Conservation (phyloP, 2,329 filamentous ascomycete genomes). For the Clarireedia paspali region DNA sequence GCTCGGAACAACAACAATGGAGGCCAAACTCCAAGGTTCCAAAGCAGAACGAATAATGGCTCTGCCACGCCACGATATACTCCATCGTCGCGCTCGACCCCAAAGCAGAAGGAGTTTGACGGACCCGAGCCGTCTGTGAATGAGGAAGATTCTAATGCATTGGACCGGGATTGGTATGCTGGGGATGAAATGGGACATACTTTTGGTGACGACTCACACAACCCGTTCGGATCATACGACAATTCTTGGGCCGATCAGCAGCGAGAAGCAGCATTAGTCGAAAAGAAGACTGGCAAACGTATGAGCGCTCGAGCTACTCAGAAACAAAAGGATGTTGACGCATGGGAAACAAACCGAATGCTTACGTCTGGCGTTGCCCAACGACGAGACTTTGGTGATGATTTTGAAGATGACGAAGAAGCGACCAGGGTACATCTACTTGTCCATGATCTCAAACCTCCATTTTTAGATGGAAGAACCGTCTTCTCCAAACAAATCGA, state of each 20-base stretch:
- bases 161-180: slow-evolving; percentile 90
- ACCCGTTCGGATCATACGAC: slow-evolving; percentile 75
- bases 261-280: slow-evolving; percentile 65
- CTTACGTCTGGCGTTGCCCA: slow-evolving; percentile 93
- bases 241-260: slow-evolving; percentile 62
- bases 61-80: slow-evolving; percentile 29
- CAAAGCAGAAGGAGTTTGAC: slow-evolving; percentile 51
- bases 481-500: slow-evolving; percentile 97
- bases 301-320: slow-evolving; percentile 70
- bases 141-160: slow-evolving; percentile 62
- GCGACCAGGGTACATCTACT: slow-evolving; percentile 81
- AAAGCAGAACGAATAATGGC: slow-evolving; percentile 28
- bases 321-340: slow-evolving; percentile 89
- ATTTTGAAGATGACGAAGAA: slow-evolving; percentile 88
- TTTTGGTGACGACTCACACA: slow-evolving; percentile 87
- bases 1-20: slow-evolving; percentile 17
- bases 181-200: slow-evolving; percentile 79
- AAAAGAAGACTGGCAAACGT: slow-evolving; percentile 70
- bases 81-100: slow-evolving; percentile 32
- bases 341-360: slow-evolving; percentile 99
- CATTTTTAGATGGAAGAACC: slow-evolving; percentile 88
- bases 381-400: slow-evolving; percentile 68
- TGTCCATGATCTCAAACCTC: slow-evolving; percentile 87
- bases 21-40: slow-evolving; percentile 31
- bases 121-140: slow-evolving; percentile 52